Evolutionary conservation across 169 alveolate genomes (phyloP).

Genomic region (Sarcocystis neurona): DNA sequence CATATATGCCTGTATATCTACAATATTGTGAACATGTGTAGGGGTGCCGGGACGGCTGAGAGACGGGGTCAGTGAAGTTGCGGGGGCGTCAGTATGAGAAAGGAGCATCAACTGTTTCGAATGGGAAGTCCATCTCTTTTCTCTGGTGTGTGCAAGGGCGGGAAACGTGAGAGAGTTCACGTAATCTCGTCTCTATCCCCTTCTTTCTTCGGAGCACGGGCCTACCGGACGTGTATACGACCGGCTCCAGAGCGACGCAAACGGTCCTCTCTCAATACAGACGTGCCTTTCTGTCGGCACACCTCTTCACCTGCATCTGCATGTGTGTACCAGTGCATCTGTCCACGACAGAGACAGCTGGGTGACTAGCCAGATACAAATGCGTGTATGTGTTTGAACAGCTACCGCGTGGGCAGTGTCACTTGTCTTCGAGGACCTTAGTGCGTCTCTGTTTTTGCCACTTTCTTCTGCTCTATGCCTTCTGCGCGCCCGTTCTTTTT

Average conservation of each 20-base stretch:
- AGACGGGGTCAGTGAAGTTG: too few relatives aligned
- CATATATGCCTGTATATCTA: too few relatives aligned
- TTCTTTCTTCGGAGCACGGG: not conserved
- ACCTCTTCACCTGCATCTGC: not conserved
- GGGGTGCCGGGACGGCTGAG: too few relatives aligned
- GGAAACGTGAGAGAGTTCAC: not conserved
- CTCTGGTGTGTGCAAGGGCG: not conserved
- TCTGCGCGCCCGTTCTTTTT: not conserved
- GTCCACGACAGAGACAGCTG: not conserved
- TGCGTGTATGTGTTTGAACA: not conserved
- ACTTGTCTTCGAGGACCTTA: not conserved
- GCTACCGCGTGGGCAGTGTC: not conserved
- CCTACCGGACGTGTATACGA: not conserved
- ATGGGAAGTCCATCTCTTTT: too few relatives aligned
- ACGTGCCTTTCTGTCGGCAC: not conserved
- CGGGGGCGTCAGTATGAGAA: too few relatives aligned
- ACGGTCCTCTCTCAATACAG: not conserved
- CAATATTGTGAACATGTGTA: too few relatives aligned
- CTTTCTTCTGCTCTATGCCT: not conserved
- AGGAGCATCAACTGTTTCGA: too few relatives aligned
- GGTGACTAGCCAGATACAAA: not conserved
- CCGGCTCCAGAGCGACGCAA: not conserved
- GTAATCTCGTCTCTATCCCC: not conserved
- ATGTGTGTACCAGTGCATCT: not conserved
- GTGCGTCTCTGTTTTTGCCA: not conserved